A percentile compares a stretch with the other conserved stretches of the same genome.
Conservation (phyloP, 83 land plant genomes). For the Thuja plicata region DNA sequence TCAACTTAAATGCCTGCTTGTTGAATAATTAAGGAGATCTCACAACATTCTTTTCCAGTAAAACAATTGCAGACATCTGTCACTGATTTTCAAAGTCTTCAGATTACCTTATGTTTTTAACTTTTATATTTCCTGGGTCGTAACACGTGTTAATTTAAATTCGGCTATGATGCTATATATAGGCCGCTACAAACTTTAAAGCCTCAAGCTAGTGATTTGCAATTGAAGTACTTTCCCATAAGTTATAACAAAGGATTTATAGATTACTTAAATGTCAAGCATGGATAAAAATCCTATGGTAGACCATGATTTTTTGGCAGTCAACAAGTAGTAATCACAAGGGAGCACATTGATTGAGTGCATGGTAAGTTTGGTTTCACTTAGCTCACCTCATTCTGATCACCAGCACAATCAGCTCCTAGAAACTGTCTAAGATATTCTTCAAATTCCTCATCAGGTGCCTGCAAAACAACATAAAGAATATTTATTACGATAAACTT, state of each 20-base stretch:
- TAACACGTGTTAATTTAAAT: background rate
- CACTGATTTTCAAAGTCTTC: background rate
- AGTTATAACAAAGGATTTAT: background rate
- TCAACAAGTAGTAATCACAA: background rate
- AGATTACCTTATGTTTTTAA: background rate
- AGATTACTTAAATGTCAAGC: background rate
- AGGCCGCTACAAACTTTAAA: background rate
- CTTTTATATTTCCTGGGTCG: background rate
- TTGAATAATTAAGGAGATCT: background rate
- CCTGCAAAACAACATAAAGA: constrained; percentile 38
- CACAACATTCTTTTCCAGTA: background rate
- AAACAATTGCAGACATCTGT: background rate
- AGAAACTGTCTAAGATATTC: constrained; percentile 71
- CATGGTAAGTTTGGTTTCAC: background rate
- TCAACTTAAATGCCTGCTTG: background rate
- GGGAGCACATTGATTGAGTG: background rate
- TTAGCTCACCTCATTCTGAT: constrained; percentile 68
- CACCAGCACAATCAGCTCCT: constrained; percentile 61
- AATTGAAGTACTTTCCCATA: background rate
- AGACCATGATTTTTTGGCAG: background rate
- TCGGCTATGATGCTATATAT: background rate
- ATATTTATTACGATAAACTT: background rate
- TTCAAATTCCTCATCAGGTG: constrained; percentile 88
- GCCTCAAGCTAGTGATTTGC: background rate
- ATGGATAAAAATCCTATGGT: background rate